A percentile compares a stretch with the other conserved stretches of the same genome.
Conservation (phyloP, 257 asterid genomes). For the Ligustrum vulgare region DNA sequence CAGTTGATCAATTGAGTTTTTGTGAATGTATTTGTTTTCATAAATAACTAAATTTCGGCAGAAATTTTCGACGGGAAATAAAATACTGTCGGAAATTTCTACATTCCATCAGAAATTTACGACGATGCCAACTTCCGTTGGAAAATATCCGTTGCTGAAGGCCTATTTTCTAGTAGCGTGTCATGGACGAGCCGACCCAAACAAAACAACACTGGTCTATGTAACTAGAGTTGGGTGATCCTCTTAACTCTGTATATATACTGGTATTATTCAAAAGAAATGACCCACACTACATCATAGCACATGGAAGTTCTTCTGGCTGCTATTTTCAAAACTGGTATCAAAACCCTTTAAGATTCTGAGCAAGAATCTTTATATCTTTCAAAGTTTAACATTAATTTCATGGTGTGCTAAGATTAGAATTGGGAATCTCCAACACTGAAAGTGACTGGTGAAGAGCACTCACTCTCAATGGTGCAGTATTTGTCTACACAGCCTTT, state of each 20-base stretch:
- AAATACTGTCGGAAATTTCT: too few species aligned
- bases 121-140: too few species aligned
- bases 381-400: slow-evolving; percentile 8
- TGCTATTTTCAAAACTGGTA: slow-evolving; percentile 12
- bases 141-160: too few species aligned
- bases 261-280: not conserved
- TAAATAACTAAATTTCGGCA: too few species aligned
- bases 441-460: slow-evolving; percentile 17
- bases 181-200: not conserved
- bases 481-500: slow-evolving; percentile 2
- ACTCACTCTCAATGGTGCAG: not conserved
- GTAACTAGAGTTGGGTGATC: not conserved
- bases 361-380: slow-evolving; percentile 17
- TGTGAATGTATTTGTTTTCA: too few species aligned
- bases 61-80: too few species aligned
- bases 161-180: not conserved
- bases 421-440: slow-evolving; percentile 20
- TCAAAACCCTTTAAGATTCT: slow-evolving; percentile 26
- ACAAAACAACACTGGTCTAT: not conserved
- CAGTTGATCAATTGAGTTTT: too few species aligned
- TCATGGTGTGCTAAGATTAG: slow-evolving; percentile 4
- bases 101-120: too few species aligned
- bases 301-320: slow-evolving; percentile 6
- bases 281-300: slow-evolving; percentile 13
- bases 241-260: not conserved